Evolutionary conservation across 768 basidiomycete species (phyloP).

Genomic region (Tubosaeta sp.): DNA sequence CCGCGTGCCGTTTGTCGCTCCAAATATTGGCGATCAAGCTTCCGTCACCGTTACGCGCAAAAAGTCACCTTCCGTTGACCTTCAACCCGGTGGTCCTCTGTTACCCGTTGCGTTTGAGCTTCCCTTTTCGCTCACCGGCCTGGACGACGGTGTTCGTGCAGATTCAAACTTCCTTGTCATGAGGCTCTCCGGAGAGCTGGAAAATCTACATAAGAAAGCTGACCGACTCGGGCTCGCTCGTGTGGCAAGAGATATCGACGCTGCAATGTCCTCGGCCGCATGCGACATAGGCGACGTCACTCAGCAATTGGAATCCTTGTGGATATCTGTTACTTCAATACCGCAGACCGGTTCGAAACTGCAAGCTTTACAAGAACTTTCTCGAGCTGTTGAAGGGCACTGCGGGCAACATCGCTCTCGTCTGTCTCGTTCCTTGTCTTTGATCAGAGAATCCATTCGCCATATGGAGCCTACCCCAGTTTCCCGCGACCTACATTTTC

Average conservation of each 20-base stretch:
- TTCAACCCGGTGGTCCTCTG: conserved; percentile 34
- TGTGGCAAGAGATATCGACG: conserved; percentile 52
- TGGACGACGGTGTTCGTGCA: conserved; percentile 65
- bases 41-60: conserved; percentile 27
- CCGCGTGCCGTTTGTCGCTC: conserved; percentile 57
- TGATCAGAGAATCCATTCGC: conserved; percentile 51
- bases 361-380: conserved; percentile 35
- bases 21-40: conserved; percentile 12
- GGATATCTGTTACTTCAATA: conserved; percentile 31
- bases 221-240: conserved; percentile 48
- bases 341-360: conserved; percentile 27
- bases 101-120: conserved; percentile 34
- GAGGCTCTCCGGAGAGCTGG: conserved; percentile 52
- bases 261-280: conserved; percentile 33
- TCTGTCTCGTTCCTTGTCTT: conserved; percentile 46
- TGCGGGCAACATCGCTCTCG: conserved; percentile 32
- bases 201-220: conserved; percentile 44
- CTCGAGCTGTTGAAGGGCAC: conserved; percentile 33
- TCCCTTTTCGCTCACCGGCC: conserved; percentile 51
- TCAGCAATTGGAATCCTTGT: conserved; percentile 39
- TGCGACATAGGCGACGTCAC: conserved; percentile 37
- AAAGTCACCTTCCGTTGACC: conserved; percentile 32
- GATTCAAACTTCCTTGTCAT: conserved; percentile 69
- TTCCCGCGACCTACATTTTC: conserved; percentile 40
- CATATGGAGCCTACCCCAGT: conserved; percentile 50